Evolutionary conservation across 352 stramenopile genomes (phyloP), one percentile per base, ranked within the genome.

Genomic region (Globisporangium emineosum): DNA sequence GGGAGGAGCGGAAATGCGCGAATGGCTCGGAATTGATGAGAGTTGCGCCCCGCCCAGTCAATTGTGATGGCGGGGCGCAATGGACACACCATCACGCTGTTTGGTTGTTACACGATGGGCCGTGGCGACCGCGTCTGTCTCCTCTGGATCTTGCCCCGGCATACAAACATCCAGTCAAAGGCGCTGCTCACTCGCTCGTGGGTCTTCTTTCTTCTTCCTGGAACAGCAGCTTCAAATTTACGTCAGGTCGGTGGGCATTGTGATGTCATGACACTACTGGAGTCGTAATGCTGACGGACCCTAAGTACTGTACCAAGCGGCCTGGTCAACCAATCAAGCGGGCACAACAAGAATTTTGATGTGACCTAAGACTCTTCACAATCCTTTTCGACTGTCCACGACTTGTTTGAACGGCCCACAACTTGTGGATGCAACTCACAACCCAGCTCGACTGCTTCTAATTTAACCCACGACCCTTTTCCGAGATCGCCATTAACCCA

Each of bases 191-290:
- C 52, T 45, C 52, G 3, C 19, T 35, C 30, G 2, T 42, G 15
- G n/a, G n/a, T n/a, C 13, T 37, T 32, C 35, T 29, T 19, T 8
- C 7, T 19, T 49, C 30, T 45, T 49, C 30, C 32, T 43, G 13
- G 29, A 37, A 47, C 17, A 47, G 43, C 47, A 32, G 32, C 37
- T 54, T 35, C 1, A 47, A 19, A 30, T 55, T 63, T 63, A 33
- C 59, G 59, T 62, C 56, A 62, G 40, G 35, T 58, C 30, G 59
- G 30, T 19, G 19, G 19, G 17, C 51, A 42, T 17, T 35, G 49
- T 65, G 59, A 65, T 65, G 59, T 65, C 59, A 65, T 65, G 59
- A 45, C n/a, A 19, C 42, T 8, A 45, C 40, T 52, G 5, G 19
- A 29, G 15, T 35, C 17, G 56, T 15, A 53, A 40, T 40, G 43